A percentile compares a stretch with the other conserved stretches of the same genome.
These are phyloP conservation scores for Trichoderma lentiforme DNA, from an alignment of 2,329 filamentous ascomycete species.

Conservation along the genomic window DNA sequence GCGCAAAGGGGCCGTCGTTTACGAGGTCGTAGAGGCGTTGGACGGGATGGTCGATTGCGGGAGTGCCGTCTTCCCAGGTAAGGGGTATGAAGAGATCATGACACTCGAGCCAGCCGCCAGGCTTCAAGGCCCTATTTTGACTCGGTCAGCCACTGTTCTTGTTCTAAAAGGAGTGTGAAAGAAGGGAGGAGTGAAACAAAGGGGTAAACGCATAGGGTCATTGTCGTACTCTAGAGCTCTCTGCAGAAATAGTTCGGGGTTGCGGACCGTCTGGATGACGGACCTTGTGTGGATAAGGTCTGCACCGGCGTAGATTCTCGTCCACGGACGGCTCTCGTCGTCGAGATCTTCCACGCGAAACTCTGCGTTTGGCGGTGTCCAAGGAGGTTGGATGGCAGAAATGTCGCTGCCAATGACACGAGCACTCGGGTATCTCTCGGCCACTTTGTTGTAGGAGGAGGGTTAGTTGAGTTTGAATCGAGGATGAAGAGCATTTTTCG, in stretches of 20 bases:
- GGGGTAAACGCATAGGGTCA: not conserved
- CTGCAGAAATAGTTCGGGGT: slow-evolving; percentile 48
- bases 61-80: slow-evolving; percentile 32
- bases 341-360: slow-evolving; percentile 44
- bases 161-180: not conserved
- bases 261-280: slow-evolving; percentile 47
- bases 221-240: slow-evolving; percentile 42
- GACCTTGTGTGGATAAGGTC: slow-evolving; percentile 55
- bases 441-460: slow-evolving; percentile 34
- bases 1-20: slow-evolving; percentile 31
- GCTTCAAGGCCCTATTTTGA: slow-evolving; percentile 31
- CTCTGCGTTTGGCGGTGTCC: slow-evolving; percentile 55
- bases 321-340: slow-evolving; percentile 35
- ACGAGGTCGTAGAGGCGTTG: slow-evolving; percentile 34
- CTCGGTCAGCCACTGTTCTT: slow-evolving; percentile 15
- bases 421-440: slow-evolving; percentile 44
- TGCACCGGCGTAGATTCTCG: slow-evolving; percentile 36
- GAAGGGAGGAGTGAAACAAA: not conserved
- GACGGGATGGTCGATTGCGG: slow-evolving; percentile 30
- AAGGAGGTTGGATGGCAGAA: slow-evolving; percentile 43
- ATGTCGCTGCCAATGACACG: slow-evolving; percentile 45
- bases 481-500: not conserved
- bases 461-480: slow-evolving; percentile 14
- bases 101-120: slow-evolving; percentile 41
- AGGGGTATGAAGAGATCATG: slow-evolving; percentile 35